Base-by-base conservation (phyloP, 2,329 filamentous ascomycete species). In the Bretziella fagacearum region DNA sequence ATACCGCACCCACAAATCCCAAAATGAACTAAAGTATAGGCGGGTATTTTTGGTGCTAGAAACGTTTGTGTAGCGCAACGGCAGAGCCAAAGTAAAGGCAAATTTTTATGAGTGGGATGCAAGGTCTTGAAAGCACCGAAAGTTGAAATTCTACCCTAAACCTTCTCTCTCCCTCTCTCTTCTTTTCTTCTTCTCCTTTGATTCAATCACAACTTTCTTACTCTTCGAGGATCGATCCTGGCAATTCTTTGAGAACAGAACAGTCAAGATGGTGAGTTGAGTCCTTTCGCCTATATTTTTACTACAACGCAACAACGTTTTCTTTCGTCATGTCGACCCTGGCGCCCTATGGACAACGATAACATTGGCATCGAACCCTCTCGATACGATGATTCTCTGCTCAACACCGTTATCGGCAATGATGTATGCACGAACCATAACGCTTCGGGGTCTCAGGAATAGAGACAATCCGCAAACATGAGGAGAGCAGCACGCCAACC, bases 221-320 rank as follows among this genome's bases (percentile, higher is more conserved):
- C 72, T 76, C 73, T 77, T 77, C 74, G 74, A 77, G 74, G 74
- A 77, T 77, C 72, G 71, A 67, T 63, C 70, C 71, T 50, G 73
- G 71, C 73, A 70, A 61, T 63, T 57, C 59, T 61, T 61, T 58
- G 53, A 57, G 66, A 64, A 66, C 63, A 39, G 30, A 60, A 63
- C 57, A 66, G 62, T 62, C 68, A 76, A 73, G 65, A 77, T 77
- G 74, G 74, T 77, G 62, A 66, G 73, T 66, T 56, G 46, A 43
- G 42, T 45, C 45, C 15, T 7, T 18, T 46, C 40, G 37, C n/a
- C 17, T 17, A 33, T 30, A 29, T 43, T 43, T 30, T 32, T 37
- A 29, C 4, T 6, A 18, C 18, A 10, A 20, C 18, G 15, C 7
- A 11, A 20, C 35, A 5, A 20, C 17, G 17, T 17, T 7, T 39